Conservation (phyloP, 306 rosid genomes). For the Hippophae tibetana region DNA sequence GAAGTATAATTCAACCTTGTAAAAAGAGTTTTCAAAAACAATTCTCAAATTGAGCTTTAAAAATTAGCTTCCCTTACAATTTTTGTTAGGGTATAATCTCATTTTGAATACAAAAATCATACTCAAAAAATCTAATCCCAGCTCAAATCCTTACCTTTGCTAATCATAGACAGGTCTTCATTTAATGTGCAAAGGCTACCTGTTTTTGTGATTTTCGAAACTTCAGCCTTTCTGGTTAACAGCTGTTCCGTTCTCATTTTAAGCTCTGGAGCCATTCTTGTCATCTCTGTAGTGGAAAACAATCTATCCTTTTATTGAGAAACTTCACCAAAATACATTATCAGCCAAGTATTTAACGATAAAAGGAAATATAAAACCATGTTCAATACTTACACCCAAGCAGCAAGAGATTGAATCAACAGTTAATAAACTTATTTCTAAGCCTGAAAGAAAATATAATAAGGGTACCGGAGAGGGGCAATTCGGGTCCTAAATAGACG, state of each 20-base stretch:
- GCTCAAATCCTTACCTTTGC: constrained; percentile 31
- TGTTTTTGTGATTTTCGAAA: constrained; percentile 21
- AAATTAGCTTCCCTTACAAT: not conserved
- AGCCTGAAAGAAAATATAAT: no score
- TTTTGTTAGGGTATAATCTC: not conserved
- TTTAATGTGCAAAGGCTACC: constrained; percentile 24
- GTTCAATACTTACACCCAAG: no score
- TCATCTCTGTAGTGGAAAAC: constrained; percentile 33
- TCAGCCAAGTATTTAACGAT: not conserved
- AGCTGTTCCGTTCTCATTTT: constrained; percentile 32
- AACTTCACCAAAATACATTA: not conserved
- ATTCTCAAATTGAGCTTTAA: constrained; percentile 6
- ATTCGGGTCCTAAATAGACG: no score
- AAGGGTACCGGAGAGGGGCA: no score
- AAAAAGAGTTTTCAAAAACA: not conserved
- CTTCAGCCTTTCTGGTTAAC: constrained; percentile 33
- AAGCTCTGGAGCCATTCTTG: constrained; percentile 51
- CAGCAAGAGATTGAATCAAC: no score
- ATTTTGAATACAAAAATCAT: not conserved
- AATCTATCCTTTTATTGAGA: not conserved
- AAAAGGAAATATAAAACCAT: not conserved
- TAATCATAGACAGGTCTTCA: constrained; percentile 23
- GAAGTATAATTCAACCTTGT: not conserved
- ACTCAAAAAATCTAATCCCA: not conserved
- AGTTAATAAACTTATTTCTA: no score